These are phyloP conservation scores for Candida corydali DNA, from an alignment of 805 yeast species.

Conservation along the genomic window DNA sequence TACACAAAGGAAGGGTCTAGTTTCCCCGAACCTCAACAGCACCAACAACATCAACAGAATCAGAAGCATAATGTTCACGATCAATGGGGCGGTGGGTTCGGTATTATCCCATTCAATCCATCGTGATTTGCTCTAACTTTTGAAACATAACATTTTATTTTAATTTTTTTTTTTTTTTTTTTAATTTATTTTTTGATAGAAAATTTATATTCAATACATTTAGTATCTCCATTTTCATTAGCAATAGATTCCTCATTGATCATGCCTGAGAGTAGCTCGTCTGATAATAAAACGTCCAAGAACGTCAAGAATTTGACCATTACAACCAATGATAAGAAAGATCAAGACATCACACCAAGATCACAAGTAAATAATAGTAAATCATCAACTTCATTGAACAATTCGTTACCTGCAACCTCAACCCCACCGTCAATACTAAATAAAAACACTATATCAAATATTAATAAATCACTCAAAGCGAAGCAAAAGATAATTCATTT, in stretches of 20 bases:
- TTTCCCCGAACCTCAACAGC: conserved; percentile 14
- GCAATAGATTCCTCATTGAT: no score
- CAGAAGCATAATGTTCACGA: conserved; percentile 20
- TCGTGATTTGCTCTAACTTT: conserved; percentile 14
- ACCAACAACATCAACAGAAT: conserved; percentile 9
- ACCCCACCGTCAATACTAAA: conserved; percentile 14
- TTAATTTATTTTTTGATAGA: no score
- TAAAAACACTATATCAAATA: conserved; percentile 32
- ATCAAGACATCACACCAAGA: no score
- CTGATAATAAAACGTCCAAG: background rate
- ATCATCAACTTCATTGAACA: conserved; percentile 3
- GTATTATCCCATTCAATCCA: conserved; percentile 42
- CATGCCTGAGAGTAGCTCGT: conserved; percentile 1
- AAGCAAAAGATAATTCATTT: conserved; percentile 36
- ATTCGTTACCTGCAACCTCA: background rate
- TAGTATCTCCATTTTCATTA: no score
- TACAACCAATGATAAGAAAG: conserved; percentile 2
- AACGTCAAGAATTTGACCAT: conserved; percentile 5
- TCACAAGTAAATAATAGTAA: background rate
- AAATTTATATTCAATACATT: no score
- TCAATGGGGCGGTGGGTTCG: conserved; percentile 30
- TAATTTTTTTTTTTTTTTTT: background rate
- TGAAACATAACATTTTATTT: background rate
- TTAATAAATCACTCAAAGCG: conserved; percentile 40
- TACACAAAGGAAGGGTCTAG: conserved; percentile 31